phyloP scores from a whole-genome alignment of 129 eudicot genomes.

The Scalesia atractyloides region DNA sequence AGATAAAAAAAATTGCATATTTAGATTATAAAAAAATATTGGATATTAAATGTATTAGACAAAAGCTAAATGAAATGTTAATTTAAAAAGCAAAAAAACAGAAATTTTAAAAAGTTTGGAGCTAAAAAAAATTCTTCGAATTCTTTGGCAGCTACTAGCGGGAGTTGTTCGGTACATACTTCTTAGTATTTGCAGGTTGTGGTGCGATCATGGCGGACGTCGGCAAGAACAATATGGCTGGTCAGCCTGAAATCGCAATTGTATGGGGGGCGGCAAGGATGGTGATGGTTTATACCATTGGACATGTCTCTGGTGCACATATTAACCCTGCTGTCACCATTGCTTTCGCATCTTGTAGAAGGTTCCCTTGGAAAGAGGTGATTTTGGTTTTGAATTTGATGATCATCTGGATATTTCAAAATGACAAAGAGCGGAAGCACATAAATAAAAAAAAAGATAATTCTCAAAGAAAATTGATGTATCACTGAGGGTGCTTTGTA shows the following conservation, averaged over 20 bases:
- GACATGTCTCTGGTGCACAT: conserved; percentile 93
- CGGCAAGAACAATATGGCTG: conserved; percentile 45
- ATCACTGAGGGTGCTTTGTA: no score
- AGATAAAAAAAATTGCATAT: no score
- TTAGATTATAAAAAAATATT: no score
- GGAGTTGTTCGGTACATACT: conserved; percentile 78
- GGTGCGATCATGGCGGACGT: conserved; percentile 55
- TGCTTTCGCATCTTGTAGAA: conserved; percentile 72
- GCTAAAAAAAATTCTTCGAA: no score
- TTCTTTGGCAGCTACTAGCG: conserved; percentile 61
- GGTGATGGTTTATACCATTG: conserved; percentile 83
- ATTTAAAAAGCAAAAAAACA: no score
- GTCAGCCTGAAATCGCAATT: conserved; percentile 61
- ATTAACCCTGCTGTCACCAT: conserved; percentile 87
- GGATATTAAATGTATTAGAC: no score
- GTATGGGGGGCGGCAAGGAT: conserved; percentile 87
- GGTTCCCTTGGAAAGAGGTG: conserved; percentile 92
- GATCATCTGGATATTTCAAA: background rate
- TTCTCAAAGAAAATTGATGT: no score
- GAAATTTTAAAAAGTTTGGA: no score
- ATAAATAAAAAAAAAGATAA: no score
- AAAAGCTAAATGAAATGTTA: no score
- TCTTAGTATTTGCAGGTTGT: conserved; percentile 83
- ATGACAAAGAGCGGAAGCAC: no score
- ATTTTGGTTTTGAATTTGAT: background rate